These are phyloP conservation scores for Pilaira anomala DNA, from an alignment of 192 early-diverging fungal genomes.

Conservation along the genomic window DNA sequence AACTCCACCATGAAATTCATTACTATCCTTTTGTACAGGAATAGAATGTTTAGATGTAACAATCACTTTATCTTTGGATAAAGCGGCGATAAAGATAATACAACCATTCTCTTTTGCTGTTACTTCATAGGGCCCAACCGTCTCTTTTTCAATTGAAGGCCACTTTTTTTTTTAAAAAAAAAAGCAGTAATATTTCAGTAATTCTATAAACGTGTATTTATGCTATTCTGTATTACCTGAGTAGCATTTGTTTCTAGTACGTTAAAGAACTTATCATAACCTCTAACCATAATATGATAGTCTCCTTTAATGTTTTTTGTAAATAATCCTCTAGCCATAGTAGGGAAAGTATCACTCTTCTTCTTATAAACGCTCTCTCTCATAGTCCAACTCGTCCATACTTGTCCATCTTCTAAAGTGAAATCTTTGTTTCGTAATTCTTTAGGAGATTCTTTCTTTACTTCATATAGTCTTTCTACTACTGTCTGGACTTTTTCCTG, in stretches of 20 bases:
- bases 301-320: conserved; percentile 37
- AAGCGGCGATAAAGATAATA: conserved; percentile 80
- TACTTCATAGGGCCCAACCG: conserved; percentile 84
- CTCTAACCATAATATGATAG: conserved; percentile 71
- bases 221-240: conserved; percentile 41
- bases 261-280: conserved; percentile 99
- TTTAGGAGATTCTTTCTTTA: conserved; percentile 2
- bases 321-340: conserved; percentile 81
- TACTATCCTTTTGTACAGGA: conserved; percentile 25
- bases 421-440: conserved; percentile 16
- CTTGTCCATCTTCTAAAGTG: background rate
- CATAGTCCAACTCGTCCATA: conserved; percentile 59
- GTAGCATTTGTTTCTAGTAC: conserved; percentile 61
- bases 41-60: conserved; percentile 89
- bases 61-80: conserved; percentile 57
- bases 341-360: conserved; percentile 59
- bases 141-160: conserved; percentile 55
- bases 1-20: conserved; percentile 52
- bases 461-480: conserved; percentile 2
- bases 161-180: conserved; percentile 36
- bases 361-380: conserved; percentile 70
- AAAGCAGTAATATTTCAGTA: conserved; percentile 16
- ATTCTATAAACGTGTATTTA: background rate
- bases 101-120: conserved; percentile 97
- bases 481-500: conserved; percentile 16